These are phyloP conservation scores for Fagus sylvatica DNA, from an alignment of 306 rosid species.

Conservation along the genomic window DNA sequence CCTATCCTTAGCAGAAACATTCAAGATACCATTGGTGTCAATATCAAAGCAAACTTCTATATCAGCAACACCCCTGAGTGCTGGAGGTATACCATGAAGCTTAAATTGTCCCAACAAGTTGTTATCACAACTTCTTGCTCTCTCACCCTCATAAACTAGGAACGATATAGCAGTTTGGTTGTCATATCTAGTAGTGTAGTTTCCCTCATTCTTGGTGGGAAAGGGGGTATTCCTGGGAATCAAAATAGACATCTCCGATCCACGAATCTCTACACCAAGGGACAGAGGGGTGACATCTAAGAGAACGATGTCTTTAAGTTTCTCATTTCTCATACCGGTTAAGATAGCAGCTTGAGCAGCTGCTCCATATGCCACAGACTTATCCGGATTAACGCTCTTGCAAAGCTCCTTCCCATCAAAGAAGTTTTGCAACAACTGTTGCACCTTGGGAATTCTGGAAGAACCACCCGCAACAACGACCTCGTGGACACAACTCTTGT, in stretches of 20 bases:
- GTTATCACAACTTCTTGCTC: conserved; percentile 6
- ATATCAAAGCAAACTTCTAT: neutral
- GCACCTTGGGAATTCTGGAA: conserved; percentile 23
- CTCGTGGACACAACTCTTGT: conserved; percentile 18
- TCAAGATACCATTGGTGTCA: neutral
- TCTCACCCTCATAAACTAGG: conserved; percentile 22
- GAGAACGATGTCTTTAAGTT: conserved; percentile 12
- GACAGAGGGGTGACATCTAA: conserved; percentile 30
- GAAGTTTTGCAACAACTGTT: conserved; percentile 21
- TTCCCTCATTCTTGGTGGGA: conserved; percentile 5
- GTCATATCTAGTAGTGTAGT: conserved; percentile 5
- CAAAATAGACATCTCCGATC: conserved; percentile 2
- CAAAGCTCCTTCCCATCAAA: conserved; percentile 30
- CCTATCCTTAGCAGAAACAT: conserved; percentile 25
- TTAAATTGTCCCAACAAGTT: conserved; percentile 19
- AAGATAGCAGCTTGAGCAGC: conserved; percentile 8
- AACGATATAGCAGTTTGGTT: conserved; percentile 8
- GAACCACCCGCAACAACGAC: conserved; percentile 30
- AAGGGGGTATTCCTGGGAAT: conserved; percentile 20
- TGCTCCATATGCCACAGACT: conserved; percentile 28
- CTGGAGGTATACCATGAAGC: conserved; percentile 19
- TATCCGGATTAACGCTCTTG: conserved; percentile 29
- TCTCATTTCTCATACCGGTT: conserved; percentile 16
- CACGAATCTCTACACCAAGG: neutral
- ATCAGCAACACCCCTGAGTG: conserved; percentile 5